A percentile compares a stretch with the other conserved stretches of the same genome.
Evolutionary conservation across 2,329 filamentous ascomycete genomes (phyloP).

Genomic region (Triangularia verruculosa): DNA sequence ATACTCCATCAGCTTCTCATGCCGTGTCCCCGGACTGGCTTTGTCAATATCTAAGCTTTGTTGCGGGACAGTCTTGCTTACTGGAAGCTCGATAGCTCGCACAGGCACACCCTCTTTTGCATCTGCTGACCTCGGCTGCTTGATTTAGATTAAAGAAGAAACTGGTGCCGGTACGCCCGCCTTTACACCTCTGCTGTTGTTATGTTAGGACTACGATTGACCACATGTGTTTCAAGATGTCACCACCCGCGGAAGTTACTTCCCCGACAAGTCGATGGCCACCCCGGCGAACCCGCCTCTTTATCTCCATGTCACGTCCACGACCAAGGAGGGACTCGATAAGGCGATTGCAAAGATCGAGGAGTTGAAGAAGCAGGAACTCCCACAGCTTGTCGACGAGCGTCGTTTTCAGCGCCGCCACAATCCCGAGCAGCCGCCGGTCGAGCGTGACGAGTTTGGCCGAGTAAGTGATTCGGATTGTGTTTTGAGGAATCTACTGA

Average conservation of each 20-base stretch:
- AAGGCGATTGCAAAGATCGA: conserved; percentile 84
- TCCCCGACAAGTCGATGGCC: conserved; percentile 96
- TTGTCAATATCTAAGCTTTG: conserved; percentile 31
- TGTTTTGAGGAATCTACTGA: conserved; percentile 24
- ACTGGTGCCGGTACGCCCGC: conserved; percentile 97
- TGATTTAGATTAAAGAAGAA: conserved; percentile 99
- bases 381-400: conserved; percentile 93
- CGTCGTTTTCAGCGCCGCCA: conserved; percentile 30
- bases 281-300: conserved; percentile 90
- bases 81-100: conserved; percentile 64
- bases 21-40: conserved; percentile 34
- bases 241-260: conserved; percentile 94
- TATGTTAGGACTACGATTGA: conserved; percentile 52
- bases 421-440: conserved; percentile 58
- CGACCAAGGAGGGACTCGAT: conserved; percentile 85
- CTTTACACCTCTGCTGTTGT: conserved; percentile 37
- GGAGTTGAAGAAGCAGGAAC: conserved; percentile 91
- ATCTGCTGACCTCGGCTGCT: conserved; percentile 88
- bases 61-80: conserved; percentile 67
- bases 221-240: conserved; percentile 78
- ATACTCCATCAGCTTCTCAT: conserved; percentile 49
- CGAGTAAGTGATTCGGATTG: conserved; percentile 54
- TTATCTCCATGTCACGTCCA: conserved; percentile 94
- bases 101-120: conserved; percentile 66
- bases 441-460: conserved; percentile 88